These are phyloP conservation scores for Albizia julibrissin DNA, from an alignment of 306 rosid species.

Conservation along the genomic window DNA sequence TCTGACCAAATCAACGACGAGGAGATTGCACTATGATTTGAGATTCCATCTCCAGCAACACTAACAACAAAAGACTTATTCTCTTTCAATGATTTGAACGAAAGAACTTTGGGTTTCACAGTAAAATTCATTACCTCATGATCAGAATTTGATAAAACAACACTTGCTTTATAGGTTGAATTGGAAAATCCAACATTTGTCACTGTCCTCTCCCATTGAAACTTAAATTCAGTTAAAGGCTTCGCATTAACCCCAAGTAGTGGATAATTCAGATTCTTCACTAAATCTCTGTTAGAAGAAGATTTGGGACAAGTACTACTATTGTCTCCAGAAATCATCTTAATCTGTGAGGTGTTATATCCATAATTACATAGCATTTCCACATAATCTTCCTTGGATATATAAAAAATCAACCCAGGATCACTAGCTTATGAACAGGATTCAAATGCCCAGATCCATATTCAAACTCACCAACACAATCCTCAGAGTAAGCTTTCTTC, in stretches of 20 bases:
- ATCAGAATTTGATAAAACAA: constrained; percentile 7
- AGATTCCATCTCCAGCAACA: constrained; percentile 8
- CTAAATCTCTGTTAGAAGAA: background rate
- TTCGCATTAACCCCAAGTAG: constrained; percentile 27
- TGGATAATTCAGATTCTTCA: constrained; percentile 42
- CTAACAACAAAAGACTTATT: constrained; percentile 39
- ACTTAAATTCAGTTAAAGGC: constrained; percentile 6
- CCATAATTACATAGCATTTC: constrained; percentile 34
- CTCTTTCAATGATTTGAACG: constrained; percentile 40
- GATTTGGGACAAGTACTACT: background rate
- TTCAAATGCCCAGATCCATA: constrained; percentile 41
- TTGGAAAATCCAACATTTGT: constrained; percentile 47
- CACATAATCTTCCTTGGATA: constrained; percentile 31
- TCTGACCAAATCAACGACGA: constrained; percentile 42
- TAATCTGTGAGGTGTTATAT: background rate
- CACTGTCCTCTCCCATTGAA: constrained; percentile 25
- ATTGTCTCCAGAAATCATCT: background rate
- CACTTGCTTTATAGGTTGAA: constrained; percentile 32
- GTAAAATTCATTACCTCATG: constrained; percentile 6
- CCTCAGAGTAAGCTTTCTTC: background rate
- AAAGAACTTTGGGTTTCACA: constrained; percentile 29
- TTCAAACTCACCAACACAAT: constrained; percentile 31
- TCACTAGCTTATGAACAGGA: constrained; percentile 32
- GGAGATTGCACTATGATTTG: background rate
- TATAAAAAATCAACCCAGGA: constrained; percentile 46